Evolutionary conservation across 176 grass and related monocot genomes (phyloP), one percentile per base, ranked within the genome.

Genomic region (Lolium multiflorum): DNA sequence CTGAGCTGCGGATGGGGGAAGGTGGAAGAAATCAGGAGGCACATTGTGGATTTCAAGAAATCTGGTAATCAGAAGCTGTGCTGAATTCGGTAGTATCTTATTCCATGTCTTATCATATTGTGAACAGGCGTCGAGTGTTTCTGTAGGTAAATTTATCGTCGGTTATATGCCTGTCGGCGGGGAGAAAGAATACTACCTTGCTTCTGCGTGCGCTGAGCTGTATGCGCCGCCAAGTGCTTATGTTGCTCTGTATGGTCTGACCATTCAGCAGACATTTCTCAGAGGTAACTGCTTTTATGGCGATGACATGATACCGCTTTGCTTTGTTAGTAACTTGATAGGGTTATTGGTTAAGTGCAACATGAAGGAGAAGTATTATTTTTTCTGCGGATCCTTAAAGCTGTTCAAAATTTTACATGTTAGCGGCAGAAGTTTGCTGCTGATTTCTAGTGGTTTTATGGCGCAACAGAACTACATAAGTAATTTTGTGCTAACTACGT

Each of bases 181-280:
- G 65, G 97, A 98, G 82, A 98, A 98, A 88, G 97, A 98, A 60
- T 98, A 98, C 80, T 96, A 98, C 82, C 88, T 98, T 83, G 97
- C 88, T 82, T 93, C 90, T 56, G 92, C 94, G 7, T 98, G 97
- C 63, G 90, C 84, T 75, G 97, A 98, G 82, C 86, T 90, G 66
- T 98, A 94, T 81, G 90, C 90, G 66, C 97, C 97, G 8, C 94
- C 97, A 80, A 94, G 97, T 94, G 97, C 94, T 81, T 94, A 94
- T 59, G 90, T 98, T 83, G 90, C 92, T 80, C 56, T 98, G 58
- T 94, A 92, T 91, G 97, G 94, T 91, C 79, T 98, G 70, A 91
- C 94, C 74, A 72, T 98, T 74, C 94, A 96, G 81, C 86, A 93
- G 83, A 78, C 92, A 62, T 99, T 96, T 90, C 74, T 99, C 52